A percentile compares a stretch with the other conserved stretches of the same genome.
These are phyloP conservation scores for Fusarium xyrophilum DNA, from an alignment of 2,329 filamentous ascomycete genomes.

Conservation along the genomic window DNA sequence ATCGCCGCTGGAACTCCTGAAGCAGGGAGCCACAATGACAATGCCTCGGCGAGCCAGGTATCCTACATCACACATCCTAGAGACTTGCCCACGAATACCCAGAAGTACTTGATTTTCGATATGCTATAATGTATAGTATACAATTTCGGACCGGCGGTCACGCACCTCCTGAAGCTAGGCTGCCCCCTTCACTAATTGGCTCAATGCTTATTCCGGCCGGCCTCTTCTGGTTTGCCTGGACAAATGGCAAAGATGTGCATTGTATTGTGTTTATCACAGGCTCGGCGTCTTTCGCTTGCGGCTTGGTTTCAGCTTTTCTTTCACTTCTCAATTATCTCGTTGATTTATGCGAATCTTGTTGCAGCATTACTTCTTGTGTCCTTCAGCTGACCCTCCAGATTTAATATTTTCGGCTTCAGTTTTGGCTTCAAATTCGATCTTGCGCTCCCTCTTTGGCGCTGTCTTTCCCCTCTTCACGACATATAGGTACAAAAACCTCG, in stretches of 20 bases:
- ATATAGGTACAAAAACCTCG: constrained; percentile 61
- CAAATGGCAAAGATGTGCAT: constrained; percentile 61
- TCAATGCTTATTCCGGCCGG: constrained; percentile 64
- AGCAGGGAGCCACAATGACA: too few species aligned
- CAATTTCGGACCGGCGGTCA: constrained; percentile 63
- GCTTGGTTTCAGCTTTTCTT: constrained; percentile 70
- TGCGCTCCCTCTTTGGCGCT: constrained; percentile 75
- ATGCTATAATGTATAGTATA: too few species aligned
- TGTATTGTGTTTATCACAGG: constrained; percentile 60
- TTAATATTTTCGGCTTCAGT: constrained; percentile 68
- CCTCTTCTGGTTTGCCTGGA: constrained; percentile 73
- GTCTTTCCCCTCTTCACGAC: constrained; percentile 77
- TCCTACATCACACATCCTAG: too few species aligned
- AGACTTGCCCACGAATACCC: too few species aligned
- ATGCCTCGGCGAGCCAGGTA: too few species aligned
- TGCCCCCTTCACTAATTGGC: constrained; percentile 67
- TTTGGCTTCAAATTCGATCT: constrained; percentile 73
- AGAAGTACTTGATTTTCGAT: too few species aligned
- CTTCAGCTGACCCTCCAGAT: background rate
- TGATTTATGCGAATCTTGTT: constrained; percentile 58
- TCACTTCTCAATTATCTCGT: constrained; percentile 71
- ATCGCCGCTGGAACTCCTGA: too few species aligned
- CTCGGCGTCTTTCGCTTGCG: constrained; percentile 60
- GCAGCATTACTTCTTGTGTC: background rate
- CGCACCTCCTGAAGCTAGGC: constrained; percentile 68